Evolutionary conservation across 1,139 yeast genomes (phyloP), one percentile per base, ranked within the genome.

Genomic region (Pichia kudriavzevii): DNA sequence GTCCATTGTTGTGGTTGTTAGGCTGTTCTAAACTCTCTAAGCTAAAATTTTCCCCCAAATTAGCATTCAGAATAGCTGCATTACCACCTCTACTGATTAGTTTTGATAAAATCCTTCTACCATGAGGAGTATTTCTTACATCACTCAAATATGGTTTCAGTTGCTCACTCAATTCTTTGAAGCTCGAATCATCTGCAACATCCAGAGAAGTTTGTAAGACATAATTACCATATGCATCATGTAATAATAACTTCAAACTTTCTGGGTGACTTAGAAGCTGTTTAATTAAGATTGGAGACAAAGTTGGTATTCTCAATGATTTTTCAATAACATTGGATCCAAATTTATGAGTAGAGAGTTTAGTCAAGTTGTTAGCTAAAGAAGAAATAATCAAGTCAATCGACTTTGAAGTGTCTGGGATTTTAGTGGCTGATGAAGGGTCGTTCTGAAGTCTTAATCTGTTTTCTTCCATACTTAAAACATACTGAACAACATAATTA

Each of bases 261-360:
- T 46, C 42, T 8, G 55, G 50, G 26, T 57, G 58, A 32, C 75
- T 56, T 27, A 79, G 55, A 47, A 75, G 74, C 33, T 61, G 60
- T 31, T 63, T 56, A 24, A 71, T 50, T 35, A 57, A 56, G 22
- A 60, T 50, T 13, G 66, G 66, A 1, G 72, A 61, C 23, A 72
- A 63, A 6, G 64, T 63, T 7, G 61, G 56, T 26, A 79, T 73
- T 52, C 87, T 69, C 44, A 87, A 63, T 33, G 75, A 80, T 60
- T 87, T 88, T 59, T 88, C 98, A 54, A 91, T 84, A 27, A 88
- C 97, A 54, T 88, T 88, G 24, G 95, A 85, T 4, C 95, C 88
- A 59, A 88, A 88, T 63, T 91, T 88, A 58, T 88, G 88, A 53
- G 85, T 79, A 5, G 94, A 82, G 46, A 88, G 63, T 36, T 69